Conservation (phyloP, 768 basidiomycete species). For the Termitomyces sp. region DNA sequence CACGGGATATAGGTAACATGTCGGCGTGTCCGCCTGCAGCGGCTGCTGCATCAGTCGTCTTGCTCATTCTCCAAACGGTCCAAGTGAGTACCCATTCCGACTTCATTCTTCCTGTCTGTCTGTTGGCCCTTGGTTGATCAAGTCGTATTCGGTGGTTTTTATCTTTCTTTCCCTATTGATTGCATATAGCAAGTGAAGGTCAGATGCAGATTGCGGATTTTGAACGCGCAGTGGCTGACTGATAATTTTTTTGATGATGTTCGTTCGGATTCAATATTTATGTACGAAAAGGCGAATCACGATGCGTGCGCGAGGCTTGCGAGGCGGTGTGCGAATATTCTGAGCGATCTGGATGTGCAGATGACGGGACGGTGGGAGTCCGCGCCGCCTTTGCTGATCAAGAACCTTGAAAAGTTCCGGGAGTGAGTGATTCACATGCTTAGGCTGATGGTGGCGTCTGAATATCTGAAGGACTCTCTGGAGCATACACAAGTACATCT, state of each 20-base stretch:
- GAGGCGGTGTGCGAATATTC: slow-evolving; percentile 1
- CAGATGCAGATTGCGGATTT: background rate
- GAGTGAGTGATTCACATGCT: background rate
- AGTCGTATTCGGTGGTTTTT: background rate
- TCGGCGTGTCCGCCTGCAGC: slow-evolving; percentile 11
- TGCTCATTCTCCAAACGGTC: slow-evolving; percentile 9
- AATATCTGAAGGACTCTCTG: slow-evolving; percentile 10
- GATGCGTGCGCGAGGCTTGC: slow-evolving; percentile 13
- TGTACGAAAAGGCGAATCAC: slow-evolving; percentile 5
- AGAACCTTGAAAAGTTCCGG: slow-evolving; percentile 12
- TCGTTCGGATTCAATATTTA: background rate
- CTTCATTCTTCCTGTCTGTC: background rate
- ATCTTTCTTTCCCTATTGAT: no score
- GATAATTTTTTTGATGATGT: background rate
- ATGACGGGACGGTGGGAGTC: slow-evolving; percentile 12
- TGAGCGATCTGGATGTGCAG: slow-evolving; percentile 5
- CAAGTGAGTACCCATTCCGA: background rate
- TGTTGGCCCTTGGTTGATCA: background rate
- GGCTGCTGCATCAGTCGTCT: slow-evolving; percentile 4
- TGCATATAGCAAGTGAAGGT: slow-evolving; percentile 10
- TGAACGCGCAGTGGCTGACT: background rate
- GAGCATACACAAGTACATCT: slow-evolving; percentile 6
- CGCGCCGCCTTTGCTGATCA: slow-evolving; percentile 5
- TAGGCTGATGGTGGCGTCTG: no score
- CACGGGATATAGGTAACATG: slow-evolving; percentile 8